phyloP scores from a whole-genome alignment of 1,284 basidiomycete species.

The Moniliella sp. region DNA sequence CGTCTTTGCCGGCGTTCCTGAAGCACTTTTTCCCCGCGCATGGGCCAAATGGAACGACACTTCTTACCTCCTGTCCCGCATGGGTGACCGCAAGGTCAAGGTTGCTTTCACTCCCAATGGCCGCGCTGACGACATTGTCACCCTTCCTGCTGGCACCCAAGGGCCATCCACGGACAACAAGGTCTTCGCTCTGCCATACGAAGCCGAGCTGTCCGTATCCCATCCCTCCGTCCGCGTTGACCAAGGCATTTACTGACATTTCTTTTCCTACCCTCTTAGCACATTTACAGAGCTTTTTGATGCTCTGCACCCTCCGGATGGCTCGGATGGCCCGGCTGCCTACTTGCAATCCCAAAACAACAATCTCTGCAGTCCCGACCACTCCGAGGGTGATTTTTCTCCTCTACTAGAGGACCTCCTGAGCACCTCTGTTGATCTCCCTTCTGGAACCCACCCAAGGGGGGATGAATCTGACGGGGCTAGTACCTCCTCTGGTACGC shows the following conservation, averaged over 20 bases:
- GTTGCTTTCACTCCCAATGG: constrained; percentile 23
- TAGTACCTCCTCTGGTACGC: background rate
- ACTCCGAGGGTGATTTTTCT: constrained; percentile 10
- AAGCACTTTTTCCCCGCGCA: constrained; percentile 3
- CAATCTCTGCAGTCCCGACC: constrained; percentile 6
- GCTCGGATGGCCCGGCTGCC: constrained; percentile 2
- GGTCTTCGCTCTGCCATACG: constrained; percentile 20
- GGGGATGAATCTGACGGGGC: too few species aligned
- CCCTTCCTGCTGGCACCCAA: constrained; percentile 4
- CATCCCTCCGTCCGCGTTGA: too few species aligned
- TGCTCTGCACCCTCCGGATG: constrained; percentile 1
- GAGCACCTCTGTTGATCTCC: too few species aligned
- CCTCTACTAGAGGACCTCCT: constrained; percentile 11
- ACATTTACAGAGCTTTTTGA: constrained; percentile 7
- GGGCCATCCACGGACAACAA: background rate
- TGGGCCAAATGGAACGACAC: constrained; percentile 10
- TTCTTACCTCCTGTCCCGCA: constrained; percentile 7
- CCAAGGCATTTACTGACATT: too few species aligned
- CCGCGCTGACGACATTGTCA: constrained; percentile 15
- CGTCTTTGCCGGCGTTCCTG: constrained; percentile 7
- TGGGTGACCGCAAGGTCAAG: constrained; percentile 9
- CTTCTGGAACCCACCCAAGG: too few species aligned
- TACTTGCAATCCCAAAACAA: constrained; percentile 25
- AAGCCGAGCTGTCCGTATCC: too few species aligned
- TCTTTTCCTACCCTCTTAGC: too few species aligned